Evolutionary conservation across 2,329 filamentous ascomycete genomes (phyloP).

Genomic region (Botrytis fabae): DNA sequence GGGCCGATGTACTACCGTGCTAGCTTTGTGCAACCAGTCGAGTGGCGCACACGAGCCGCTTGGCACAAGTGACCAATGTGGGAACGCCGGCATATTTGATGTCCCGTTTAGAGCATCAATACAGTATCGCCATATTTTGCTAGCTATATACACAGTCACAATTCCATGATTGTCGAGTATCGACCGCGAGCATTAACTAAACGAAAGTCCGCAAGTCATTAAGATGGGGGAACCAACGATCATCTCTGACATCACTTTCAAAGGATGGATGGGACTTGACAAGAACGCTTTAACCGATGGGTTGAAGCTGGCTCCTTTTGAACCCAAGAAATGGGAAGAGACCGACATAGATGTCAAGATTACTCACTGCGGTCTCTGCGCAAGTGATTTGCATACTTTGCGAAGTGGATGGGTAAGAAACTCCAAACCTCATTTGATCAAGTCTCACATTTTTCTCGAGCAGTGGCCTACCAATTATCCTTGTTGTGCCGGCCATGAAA

Average conservation of each 20-base stretch:
- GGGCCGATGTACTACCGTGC: not conserved
- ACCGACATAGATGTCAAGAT: constrained; percentile 48
- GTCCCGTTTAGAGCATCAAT: not conserved
- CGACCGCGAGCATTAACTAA: not conserved
- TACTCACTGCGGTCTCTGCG: constrained; percentile 51
- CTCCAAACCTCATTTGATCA: not conserved
- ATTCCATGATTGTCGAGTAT: not conserved
- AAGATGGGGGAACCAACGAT: not conserved
- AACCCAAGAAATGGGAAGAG: constrained; percentile 49
- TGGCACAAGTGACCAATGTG: constrained; percentile 5
- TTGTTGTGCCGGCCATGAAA: constrained; percentile 50
- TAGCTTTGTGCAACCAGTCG: not conserved
- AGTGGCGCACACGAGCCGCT: not conserved
- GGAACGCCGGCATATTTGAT: not conserved
- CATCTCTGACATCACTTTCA: constrained; percentile 4
- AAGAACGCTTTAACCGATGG: constrained; percentile 34
- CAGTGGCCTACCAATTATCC: constrained; percentile 43
- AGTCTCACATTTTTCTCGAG: not conserved
- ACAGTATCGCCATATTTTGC: not conserved
- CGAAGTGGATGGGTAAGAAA: constrained; percentile 34
- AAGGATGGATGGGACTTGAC: constrained; percentile 40
- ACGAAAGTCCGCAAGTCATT: not conserved
- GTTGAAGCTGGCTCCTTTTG: constrained; percentile 38
- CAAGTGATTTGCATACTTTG: constrained; percentile 38
- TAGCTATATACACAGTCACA: not conserved